These are phyloP conservation scores for Malus hybrid DNA, from an alignment of 331 rosid species.

Conservation along the genomic window DNA sequence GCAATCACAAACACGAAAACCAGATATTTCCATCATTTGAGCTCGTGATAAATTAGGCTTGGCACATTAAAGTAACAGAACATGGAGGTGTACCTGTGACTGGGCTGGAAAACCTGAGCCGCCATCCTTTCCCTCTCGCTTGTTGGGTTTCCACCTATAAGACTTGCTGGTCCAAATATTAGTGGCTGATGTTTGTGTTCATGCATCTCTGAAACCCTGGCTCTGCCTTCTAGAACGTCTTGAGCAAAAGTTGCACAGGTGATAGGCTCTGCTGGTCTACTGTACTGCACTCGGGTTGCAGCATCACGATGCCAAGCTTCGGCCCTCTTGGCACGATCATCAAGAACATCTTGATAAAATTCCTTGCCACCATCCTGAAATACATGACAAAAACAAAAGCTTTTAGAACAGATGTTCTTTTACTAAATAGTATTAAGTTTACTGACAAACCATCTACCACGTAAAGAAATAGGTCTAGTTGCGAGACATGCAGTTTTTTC, in stretches of 20 bases:
- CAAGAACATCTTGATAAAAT: constrained; percentile 62
- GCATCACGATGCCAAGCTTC: constrained; percentile 81
- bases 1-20: not conserved
- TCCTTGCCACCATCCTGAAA: constrained; percentile 63
- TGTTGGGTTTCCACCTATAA: constrained; percentile 63
- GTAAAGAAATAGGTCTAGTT: not conserved
- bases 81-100: constrained; percentile 46
- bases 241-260: constrained; percentile 97
- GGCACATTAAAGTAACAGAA: not conserved
- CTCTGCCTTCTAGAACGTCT: constrained; percentile 97
- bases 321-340: constrained; percentile 69
- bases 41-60: not conserved
- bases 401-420: not conserved
- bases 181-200: constrained; percentile 93
- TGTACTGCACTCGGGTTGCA: constrained; percentile 44
- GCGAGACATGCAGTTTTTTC: not conserved
- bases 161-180: constrained; percentile 88
- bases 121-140: constrained; percentile 84
- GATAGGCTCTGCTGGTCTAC: constrained; percentile 67
- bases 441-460: not conserved
- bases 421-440: not conserved
- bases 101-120: constrained; percentile 92
- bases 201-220: constrained; percentile 62
- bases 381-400: constrained; percentile 13
- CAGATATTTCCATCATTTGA: not conserved